Conservation (phyloP, 176 grass and related monocot genomes). For the Musa beccarii region DNA sequence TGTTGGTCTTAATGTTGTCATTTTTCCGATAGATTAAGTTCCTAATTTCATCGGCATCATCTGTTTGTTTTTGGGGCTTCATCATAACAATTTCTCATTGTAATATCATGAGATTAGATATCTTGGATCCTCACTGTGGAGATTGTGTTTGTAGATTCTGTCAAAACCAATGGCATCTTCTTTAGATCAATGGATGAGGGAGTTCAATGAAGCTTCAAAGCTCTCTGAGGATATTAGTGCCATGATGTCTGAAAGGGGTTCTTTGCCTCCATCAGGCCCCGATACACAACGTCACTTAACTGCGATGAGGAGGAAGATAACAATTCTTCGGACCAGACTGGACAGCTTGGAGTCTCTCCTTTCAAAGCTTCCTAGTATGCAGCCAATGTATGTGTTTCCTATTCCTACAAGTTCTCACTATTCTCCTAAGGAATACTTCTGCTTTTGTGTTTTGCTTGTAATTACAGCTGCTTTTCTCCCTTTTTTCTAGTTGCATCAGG, state of each 20-base stretch:
- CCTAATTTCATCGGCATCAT: too few relatives aligned
- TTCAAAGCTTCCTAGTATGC: constrained; percentile 48
- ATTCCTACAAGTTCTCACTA: constrained; percentile 1
- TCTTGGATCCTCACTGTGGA: neutral
- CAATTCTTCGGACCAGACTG: constrained; percentile 75
- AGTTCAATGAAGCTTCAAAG: constrained; percentile 68
- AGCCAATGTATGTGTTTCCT: constrained; percentile 48
- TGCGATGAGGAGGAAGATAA: constrained; percentile 60
- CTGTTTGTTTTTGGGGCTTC: too few relatives aligned
- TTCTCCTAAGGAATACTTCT: neutral
- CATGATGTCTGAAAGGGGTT: constrained; percentile 72
- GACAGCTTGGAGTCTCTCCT: constrained; percentile 65
- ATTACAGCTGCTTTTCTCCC: neutral
- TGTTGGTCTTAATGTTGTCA: too few relatives aligned
- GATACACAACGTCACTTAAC: constrained; percentile 56
- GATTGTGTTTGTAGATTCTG: neutral
- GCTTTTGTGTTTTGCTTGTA: neutral
- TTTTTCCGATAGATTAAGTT: too few relatives aligned
- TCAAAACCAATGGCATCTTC: constrained; percentile 51
- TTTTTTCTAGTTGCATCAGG: neutral
- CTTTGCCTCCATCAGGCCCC: constrained; percentile 64
- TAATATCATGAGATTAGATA: neutral
- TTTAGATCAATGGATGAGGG: constrained; percentile 68
- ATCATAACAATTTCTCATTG: too few relatives aligned
- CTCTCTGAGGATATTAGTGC: constrained; percentile 71